Evolutionary conservation across 495 filamentous ascomycete genomes (phyloP), one percentile per base, ranked within the genome.

Genomic region (Lasiosphaeriaceae sp.): DNA sequence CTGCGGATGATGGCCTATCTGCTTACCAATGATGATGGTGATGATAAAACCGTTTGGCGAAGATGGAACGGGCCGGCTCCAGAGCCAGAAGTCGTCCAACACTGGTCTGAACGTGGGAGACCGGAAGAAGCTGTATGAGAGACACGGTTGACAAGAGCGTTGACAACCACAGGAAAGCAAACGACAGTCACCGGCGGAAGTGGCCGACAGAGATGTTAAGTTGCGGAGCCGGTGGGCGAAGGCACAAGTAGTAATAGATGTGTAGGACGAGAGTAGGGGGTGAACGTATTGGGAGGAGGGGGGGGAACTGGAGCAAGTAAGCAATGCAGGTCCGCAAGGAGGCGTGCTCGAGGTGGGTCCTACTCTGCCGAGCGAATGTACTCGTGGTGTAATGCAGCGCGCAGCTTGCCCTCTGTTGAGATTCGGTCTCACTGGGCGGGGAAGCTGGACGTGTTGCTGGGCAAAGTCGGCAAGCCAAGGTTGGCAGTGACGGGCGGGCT

Each of bases 321-420:
- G 58, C 57, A 60, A 64, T 60, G 57, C 57, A 60, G 61, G 61
- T 64, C 61, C 61, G 39, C 29, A 49, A 54, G 57, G 52, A 26
- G 53, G 23, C 24, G 37, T 50, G 45, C 45, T 34, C 52, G 47
- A 43, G 47, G 61, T 60, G 61, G 61, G 61, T 57, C 48, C 34
- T 43, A 26, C 52, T 63, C 47, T 63, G 60, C 60, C 60, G 60
- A 60, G 56, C 5, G n/a, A n/a, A n/a, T n/a, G 26, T 31, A 17
- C 58, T 53, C 21, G 52, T 47, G 50, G 26, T 46, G 45, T 29
- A 54, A 44, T 50, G 52, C 39, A 26, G 19, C 14, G 24, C n/a
- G 34, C 11, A 20, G 26, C 26, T 31, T 31, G 26, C 26, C 26
- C 26, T 49, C 52, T 49, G 52, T 54, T n/a, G 24, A 56, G 52